Base-by-base conservation (phyloP, 129 eudicot species). In the Flaveria sonorensis region DNA sequence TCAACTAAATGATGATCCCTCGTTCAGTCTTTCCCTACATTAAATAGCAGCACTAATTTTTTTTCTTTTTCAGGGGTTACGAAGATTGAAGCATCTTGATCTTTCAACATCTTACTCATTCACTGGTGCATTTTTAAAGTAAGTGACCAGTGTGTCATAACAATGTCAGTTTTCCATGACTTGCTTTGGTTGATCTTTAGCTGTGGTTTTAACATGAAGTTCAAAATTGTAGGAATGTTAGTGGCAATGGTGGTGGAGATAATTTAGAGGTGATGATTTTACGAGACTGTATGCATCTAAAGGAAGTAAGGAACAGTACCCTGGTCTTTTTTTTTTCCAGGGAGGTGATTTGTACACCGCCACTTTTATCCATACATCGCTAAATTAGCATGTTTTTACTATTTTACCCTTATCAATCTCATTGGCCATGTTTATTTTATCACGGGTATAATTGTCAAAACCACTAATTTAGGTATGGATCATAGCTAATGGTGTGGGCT, bases 101-200 rank as follows among this genome's bases (percentile, higher is more conserved):
- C 86, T 92, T 78, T 86, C 97, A 55, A 83, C 88, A 21, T 89
- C 97, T 79, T 87, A 89, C 83, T 86, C 96, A 5, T 84, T 89
- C 72, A 89, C 96, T n/a, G 97, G 97, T 36, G 80, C 86, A 77
- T 92, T 92, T 77, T 81, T 92, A 59, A 92, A 83, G 97, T 89
- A 83, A 39, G 96, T 45, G 32, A 55, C 39, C 7, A 10, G 1
- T 55, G 40, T 18, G 16, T 69, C 19, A 12, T 55, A 45, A 42
- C 28, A 39, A 39, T 57, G 77, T 72, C 23, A 9, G 45, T 51
- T 56, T 19, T 46, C 30, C 23, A 32, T 76, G 53, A 23, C 20
- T 18, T 47, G 20, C n/a, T 2, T 40, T 39, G 62, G 50, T 4
- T 61, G 20, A 42, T 75, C 46, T 10, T 64, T 26, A 48, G 24